Evolutionary conservation across 2,329 filamentous ascomycete species (phyloP).

Genomic region (Scedosporium apiospermum): DNA sequence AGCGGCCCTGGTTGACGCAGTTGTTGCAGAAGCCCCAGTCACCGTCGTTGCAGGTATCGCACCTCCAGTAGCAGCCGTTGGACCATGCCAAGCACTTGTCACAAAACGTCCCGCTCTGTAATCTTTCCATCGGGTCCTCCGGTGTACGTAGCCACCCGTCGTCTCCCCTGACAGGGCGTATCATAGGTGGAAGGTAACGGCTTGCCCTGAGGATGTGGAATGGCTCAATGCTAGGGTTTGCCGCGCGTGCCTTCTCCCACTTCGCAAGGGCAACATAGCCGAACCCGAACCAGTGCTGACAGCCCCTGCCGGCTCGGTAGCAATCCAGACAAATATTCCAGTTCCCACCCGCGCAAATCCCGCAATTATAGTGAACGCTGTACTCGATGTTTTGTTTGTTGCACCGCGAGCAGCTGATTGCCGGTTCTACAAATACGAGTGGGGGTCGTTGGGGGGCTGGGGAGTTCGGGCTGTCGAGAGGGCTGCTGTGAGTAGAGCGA

Average conservation of each 20-base stretch:
- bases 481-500: conserved; percentile 20
- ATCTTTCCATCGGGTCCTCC: conserved; percentile 56
- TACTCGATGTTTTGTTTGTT: conserved; percentile 67
- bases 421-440: conserved; percentile 58
- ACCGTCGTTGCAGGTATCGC: conserved; percentile 76
- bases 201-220: conserved; percentile 51
- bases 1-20: conserved; percentile 74
- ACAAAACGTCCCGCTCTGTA: conserved; percentile 80
- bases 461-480: conserved; percentile 21
- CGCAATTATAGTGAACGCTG: conserved; percentile 76
- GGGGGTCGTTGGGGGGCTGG: conserved; percentile 30
- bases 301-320: conserved; percentile 69
- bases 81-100: conserved; percentile 62
- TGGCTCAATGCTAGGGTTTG: conserved; percentile 28
- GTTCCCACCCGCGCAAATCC: conserved; percentile 55
- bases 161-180: conserved; percentile 31
- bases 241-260: conserved; percentile 48
- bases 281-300: conserved; percentile 82
- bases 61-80: conserved; percentile 85
- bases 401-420: conserved; percentile 65
- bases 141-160: conserved; percentile 40
- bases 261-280: conserved; percentile 59
- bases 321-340: conserved; percentile 77
- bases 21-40: conserved; percentile 91
- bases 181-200: conserved; percentile 44